phyloP scores from a whole-genome alignment of 2,329 filamentous ascomycete species.

The Ceratocystis colombiana region DNA sequence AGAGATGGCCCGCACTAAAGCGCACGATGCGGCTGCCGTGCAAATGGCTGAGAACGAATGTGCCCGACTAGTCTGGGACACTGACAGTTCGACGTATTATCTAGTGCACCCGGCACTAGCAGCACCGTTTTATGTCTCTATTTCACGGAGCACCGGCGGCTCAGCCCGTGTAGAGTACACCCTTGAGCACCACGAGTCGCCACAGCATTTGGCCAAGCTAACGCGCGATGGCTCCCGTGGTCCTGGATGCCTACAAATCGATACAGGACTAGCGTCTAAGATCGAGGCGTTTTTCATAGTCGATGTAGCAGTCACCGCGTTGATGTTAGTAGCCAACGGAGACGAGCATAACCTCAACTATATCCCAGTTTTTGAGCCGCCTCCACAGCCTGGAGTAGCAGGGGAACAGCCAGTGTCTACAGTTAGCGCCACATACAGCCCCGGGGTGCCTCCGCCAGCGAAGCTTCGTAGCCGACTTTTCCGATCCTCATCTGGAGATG shows the following conservation, averaged over 20 bases:
- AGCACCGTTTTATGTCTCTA: slow-evolving; percentile 52
- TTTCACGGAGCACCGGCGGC: slow-evolving; percentile 39
- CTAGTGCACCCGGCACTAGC: slow-evolving; percentile 54
- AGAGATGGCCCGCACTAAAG: slow-evolving; percentile 50
- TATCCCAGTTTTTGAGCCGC: slow-evolving; percentile 38
- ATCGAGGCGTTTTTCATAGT: slow-evolving; percentile 53
- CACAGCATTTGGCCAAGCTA: slow-evolving; percentile 49
- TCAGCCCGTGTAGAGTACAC: slow-evolving; percentile 55
- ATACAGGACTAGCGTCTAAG: slow-evolving; percentile 49
- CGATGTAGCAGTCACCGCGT: slow-evolving; percentile 51
- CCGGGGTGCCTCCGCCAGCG: slow-evolving; percentile 13
- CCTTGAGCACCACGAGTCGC: slow-evolving; percentile 54
- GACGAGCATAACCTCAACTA: slow-evolving; percentile 41
- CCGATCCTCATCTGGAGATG: neutral
- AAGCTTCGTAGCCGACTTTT: slow-evolving; percentile 14
- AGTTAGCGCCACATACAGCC: neutral
- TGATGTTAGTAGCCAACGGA: slow-evolving; percentile 48
- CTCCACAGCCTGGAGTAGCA: slow-evolving; percentile 34
- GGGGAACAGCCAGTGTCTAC: slow-evolving; percentile 27
- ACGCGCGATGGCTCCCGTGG: slow-evolving; percentile 42
- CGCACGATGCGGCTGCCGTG: slow-evolving; percentile 42
- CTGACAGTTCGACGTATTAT: slow-evolving; percentile 49
- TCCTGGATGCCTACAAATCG: slow-evolving; percentile 52
- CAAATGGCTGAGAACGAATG: slow-evolving; percentile 58
- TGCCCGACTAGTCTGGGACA: slow-evolving; percentile 62